Evolutionary conservation across 164 flowering plant species (phyloP).

Genomic region (Protea cynaroides): DNA sequence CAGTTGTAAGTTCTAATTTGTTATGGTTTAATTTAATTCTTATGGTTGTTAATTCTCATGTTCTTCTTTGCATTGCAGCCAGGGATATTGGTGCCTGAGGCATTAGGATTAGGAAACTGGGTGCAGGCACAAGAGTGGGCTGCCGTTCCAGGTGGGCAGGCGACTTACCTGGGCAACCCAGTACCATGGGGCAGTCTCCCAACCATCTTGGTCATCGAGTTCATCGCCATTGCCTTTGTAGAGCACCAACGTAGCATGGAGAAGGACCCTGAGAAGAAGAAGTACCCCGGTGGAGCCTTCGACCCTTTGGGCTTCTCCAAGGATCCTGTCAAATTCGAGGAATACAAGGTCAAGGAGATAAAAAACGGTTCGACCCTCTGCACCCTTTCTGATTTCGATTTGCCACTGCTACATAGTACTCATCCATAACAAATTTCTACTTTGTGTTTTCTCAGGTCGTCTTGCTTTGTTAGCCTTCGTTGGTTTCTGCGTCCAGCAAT

Average conservation of each 20-base stretch:
- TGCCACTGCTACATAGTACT: neutral
- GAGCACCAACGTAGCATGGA: constrained; percentile 99
- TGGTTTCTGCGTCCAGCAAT: constrained; percentile 93
- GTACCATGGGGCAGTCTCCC: constrained; percentile 99
- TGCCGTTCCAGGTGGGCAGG: constrained; percentile 92
- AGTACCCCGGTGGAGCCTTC: constrained; percentile 97
- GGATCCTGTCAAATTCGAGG: constrained; percentile 84
- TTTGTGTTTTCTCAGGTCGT: constrained; percentile 42
- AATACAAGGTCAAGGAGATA: constrained; percentile 84
- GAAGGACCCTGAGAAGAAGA: constrained; percentile 92
- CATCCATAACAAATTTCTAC: neutral
- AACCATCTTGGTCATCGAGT: constrained; percentile 78
- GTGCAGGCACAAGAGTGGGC: constrained; percentile 99
- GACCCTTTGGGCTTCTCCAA: constrained; percentile 96
- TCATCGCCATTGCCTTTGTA: constrained; percentile 77
- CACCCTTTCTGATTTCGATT: neutral
- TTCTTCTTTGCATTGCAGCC: constrained; percentile 48
- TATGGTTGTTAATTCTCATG: no score
- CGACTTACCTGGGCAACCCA: constrained; percentile 90
- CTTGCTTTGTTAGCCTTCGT: constrained; percentile 93
- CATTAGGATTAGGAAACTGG: constrained; percentile 96
- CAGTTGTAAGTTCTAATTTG: constrained; percentile 62
- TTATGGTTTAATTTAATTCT: no score
- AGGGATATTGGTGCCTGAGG: constrained; percentile 91
- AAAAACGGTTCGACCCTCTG: constrained; percentile 60